A percentile compares a stretch with the other conserved stretches of the same genome.
Evolutionary conservation across 495 filamentous ascomycete species (phyloP).

Genomic region (Pyrenula massariospora): DNA sequence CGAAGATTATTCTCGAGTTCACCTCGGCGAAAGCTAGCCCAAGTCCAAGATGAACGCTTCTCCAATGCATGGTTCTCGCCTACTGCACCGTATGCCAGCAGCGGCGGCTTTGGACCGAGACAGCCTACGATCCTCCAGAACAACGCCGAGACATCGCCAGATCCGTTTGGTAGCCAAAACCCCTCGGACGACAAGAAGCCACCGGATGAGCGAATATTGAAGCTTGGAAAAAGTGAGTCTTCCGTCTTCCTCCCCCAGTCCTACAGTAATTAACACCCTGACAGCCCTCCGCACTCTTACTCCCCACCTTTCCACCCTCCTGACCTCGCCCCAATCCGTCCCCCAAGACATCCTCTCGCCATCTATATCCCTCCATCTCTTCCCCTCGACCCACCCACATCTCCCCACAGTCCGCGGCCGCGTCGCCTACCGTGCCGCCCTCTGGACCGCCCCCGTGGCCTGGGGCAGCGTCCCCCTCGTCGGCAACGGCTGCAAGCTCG

Average conservation of each 20-base stretch:
- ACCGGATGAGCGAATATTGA: conserved; percentile 70
- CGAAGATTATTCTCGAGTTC: background rate
- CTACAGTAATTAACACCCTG: background rate
- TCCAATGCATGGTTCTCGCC: background rate
- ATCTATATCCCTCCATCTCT: conserved; percentile 83
- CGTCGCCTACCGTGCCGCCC: conserved; percentile 79
- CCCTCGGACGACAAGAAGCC: conserved; percentile 23
- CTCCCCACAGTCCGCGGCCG: conserved; percentile 84
- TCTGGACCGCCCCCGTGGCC: conserved; percentile 90
- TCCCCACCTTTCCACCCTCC: conserved; percentile 71
- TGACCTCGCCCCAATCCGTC: conserved; percentile 59
- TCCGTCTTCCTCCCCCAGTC: conserved; percentile 1
- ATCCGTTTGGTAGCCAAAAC: background rate
- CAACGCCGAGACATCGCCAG: background rate
- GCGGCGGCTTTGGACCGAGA: background rate
- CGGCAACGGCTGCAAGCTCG: conserved; percentile 69
- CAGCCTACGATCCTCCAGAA: background rate
- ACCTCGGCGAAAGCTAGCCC: background rate
- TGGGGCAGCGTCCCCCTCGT: conserved; percentile 88
- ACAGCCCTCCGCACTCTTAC: conserved; percentile 78
- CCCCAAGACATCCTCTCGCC: conserved; percentile 82
- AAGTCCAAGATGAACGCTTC: background rate
- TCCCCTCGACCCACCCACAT: conserved; percentile 92
- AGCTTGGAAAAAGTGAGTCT: conserved; percentile 75
- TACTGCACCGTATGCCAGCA: background rate